Conservation (phyloP, 148 eudicot genomes). For the Persicaria maculosa region DNA sequence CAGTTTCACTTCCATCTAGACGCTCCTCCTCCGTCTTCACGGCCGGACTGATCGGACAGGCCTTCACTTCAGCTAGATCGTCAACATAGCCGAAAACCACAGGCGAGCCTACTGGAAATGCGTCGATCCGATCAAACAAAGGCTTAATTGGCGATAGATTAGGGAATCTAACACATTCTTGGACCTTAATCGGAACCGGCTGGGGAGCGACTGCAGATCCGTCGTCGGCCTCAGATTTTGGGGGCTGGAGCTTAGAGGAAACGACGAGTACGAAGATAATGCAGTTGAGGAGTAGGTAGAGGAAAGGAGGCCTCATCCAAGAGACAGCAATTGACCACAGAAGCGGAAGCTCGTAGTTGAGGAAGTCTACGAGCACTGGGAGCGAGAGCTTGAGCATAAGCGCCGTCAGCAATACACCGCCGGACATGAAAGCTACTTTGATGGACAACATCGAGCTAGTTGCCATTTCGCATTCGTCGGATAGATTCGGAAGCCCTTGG, state of each 20-base stretch:
- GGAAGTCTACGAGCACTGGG: conserved; percentile 31
- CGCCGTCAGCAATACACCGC: conserved; percentile 5
- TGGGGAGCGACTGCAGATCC: neutral
- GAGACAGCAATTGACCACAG: conserved; percentile 10
- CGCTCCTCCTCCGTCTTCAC: neutral
- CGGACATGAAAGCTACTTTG: conserved; percentile 6
- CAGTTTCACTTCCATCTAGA: neutral
- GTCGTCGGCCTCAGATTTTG: neutral
- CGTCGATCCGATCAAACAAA: conserved; percentile 1
- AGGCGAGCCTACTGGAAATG: neutral
- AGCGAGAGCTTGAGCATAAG: conserved; percentile 11
- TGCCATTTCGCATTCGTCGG: neutral
- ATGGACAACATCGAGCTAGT: neutral
- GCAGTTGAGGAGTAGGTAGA: conserved; percentile 62
- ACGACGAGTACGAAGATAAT: conserved; percentile 70
- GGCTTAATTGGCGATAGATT: conserved; percentile 15
- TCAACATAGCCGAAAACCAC: conserved; percentile 7
- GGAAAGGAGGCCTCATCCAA: conserved; percentile 63
- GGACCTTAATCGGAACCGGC: neutral
- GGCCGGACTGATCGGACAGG: neutral
- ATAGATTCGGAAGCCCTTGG: neutral
- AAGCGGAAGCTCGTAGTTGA: conserved; percentile 15
- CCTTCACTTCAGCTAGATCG: neutral
- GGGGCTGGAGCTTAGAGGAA: conserved; percentile 35
- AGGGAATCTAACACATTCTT: neutral